Conservation (phyloP, 2,329 filamentous ascomycete species). For the Verticillium nonalfalfae region DNA sequence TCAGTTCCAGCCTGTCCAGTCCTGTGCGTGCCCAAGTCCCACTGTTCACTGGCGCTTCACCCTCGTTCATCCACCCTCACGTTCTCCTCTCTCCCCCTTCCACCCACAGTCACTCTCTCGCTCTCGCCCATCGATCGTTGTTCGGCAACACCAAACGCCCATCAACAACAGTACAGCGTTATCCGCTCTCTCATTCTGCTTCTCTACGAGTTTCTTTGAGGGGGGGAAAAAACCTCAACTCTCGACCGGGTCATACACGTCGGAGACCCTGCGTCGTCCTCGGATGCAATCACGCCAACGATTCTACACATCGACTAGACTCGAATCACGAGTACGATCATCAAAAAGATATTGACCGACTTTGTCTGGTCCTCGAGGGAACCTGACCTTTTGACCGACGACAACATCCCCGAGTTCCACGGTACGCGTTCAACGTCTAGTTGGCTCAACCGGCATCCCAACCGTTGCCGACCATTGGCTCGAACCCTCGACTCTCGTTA, state of each 20-base stretch:
- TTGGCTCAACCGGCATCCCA: too few species aligned
- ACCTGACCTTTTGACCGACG: too few species aligned
- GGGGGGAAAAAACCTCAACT: not conserved
- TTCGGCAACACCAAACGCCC: not conserved
- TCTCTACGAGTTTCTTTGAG: not conserved
- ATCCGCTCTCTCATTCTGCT: not conserved
- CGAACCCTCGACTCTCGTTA: not conserved
- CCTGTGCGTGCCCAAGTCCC: not conserved
- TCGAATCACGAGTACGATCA: too few species aligned
- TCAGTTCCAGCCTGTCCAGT: conserved; percentile 11
- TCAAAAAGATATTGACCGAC: too few species aligned
- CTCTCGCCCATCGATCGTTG: conserved; percentile 3
- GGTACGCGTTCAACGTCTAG: too few species aligned
- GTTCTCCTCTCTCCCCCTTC: conserved; percentile 7
- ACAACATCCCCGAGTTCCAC: too few species aligned
- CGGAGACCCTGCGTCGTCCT: not conserved
- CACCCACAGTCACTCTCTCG: conserved; percentile 8
- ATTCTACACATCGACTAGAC: not conserved
- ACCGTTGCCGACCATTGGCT: not conserved
- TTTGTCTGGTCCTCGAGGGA: too few species aligned
- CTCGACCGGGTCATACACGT: not conserved
- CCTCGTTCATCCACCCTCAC: conserved; percentile 10
- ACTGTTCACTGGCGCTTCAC: conserved; percentile 8
- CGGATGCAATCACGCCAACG: not conserved
- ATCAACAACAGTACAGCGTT: not conserved